These are phyloP conservation scores for Elsinoe fawcettii DNA, from an alignment of 2,329 filamentous ascomycete species.

Conservation along the genomic window DNA sequence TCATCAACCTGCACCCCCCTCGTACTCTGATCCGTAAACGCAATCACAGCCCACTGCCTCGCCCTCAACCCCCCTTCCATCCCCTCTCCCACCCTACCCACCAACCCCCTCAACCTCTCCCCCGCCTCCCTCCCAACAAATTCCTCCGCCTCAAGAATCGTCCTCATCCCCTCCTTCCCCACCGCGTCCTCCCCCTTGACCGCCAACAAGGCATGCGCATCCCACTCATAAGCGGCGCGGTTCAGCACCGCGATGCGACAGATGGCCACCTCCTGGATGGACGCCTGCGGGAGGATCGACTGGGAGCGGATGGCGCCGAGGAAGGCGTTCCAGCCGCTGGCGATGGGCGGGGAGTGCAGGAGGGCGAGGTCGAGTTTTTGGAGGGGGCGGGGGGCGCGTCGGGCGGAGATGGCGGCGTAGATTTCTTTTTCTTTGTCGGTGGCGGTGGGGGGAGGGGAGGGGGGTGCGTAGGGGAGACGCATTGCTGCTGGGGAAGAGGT, in stretches of 20 bases:
- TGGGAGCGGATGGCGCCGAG: conserved; percentile 44
- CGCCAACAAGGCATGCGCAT: conserved; percentile 27
- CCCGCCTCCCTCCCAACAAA: conserved; percentile 25
- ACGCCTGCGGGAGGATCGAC: conserved; percentile 25
- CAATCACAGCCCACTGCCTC: conserved; percentile 28
- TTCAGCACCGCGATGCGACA: conserved; percentile 33
- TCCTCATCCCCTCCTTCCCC: conserved; percentile 10
- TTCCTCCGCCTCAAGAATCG: conserved; percentile 17
- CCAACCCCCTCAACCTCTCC: conserved; percentile 24
- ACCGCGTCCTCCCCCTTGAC: conserved; percentile 25
- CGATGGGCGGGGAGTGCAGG: conserved; percentile 64
- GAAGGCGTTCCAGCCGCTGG: conserved; percentile 68
- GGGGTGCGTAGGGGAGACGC: conserved; percentile 59
- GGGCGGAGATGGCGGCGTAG: conserved; percentile 55
- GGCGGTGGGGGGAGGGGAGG: conserved; percentile 46
- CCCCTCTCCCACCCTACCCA: conserved; percentile 15
- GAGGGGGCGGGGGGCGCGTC: conserved; percentile 61
- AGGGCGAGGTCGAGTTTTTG: conserved; percentile 69
- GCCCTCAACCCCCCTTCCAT: conserved; percentile 22
- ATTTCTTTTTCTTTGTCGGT: conserved; percentile 43
- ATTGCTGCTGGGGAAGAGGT: conserved; percentile 34
- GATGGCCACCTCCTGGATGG: conserved; percentile 30
- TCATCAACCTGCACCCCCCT: conserved; percentile 27
- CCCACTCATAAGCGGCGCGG: conserved; percentile 31
- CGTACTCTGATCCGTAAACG: conserved; percentile 30